Evolutionary conservation across 345 rosid species (phyloP), one percentile per base, ranked within the genome.

Genomic region (Pistacia integerrima): DNA sequence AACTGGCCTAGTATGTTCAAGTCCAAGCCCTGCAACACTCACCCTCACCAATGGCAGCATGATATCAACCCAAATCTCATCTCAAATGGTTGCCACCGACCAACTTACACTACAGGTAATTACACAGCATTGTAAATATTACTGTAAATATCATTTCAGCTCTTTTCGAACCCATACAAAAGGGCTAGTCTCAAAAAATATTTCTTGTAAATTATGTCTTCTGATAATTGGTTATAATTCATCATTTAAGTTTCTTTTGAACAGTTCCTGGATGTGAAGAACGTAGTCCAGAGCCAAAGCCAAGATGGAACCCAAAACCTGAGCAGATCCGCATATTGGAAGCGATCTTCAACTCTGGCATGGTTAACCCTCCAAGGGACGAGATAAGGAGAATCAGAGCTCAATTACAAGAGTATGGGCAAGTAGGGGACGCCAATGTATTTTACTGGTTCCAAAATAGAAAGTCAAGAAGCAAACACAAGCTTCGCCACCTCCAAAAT

Each of bases 1-100:
- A 98, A 96, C 94, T 96, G 99, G 99, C 98, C 99, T 73, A 96
- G 98, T 84, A 84, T 92, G 99, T 96, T 96, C 91, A 94, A 92
- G 79, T 92, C 97, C 88, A 97, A 97, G 89, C 99, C 98, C 66
- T 87, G 91, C 91, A 88, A 87, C 82, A 30, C 86, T 68, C 89
- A 83, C 68, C 85, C 78, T 72, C 94, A 89, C 80, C 98, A 93
- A 81, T 90, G 96, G 98, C 98, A 97, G 72, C 94, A 87, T 70
- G 99, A 96, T 74, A 87, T 91, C 80, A 92, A 84, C 85, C 79
- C 94, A 55, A 84, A 91, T 82, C 81, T 87, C 77, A 79, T 84
- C 64, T 81, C 92, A 69, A n/a, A 78, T 72, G 82, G 79, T 71
- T 88, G 92, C 84, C 88, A 90, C 82, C 83, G 87, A 73, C n/a